Evolutionary conservation across 176 grass and related monocot genomes (phyloP), one percentile per base, ranked within the genome.

Genomic region (Oryza rufipogon): DNA sequence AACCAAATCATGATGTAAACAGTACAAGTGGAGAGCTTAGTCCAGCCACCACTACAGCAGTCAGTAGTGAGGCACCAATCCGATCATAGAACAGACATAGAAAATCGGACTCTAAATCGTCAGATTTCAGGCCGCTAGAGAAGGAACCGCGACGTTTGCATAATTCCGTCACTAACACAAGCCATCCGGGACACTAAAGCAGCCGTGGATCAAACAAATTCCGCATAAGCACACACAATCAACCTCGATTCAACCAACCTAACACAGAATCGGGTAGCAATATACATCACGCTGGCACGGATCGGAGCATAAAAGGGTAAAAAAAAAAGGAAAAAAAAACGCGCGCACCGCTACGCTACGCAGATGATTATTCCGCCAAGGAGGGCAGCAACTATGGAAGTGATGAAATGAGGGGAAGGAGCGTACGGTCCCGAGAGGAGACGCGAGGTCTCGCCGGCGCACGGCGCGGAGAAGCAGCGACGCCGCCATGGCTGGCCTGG

Each of bases 381-480:
- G 16, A n/a, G 69, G 71, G 13, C 0, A 11, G 20, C 23, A 41
- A 38, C 12, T 14, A 1, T 44, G 48, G 32, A 28, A 19, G 41
- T 41, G 47, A 38, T 52, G 47, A 38, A 33, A 4, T 1, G 45
- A 10, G 15, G 16, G 42, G 54, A 23, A 5, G 54, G 9, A 28
- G 54, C 78, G 52, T 82, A 90, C 79, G n/a, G 78, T 82, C 54
- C 46, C 78, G 28, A 85, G 76, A 49, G 70, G 64, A 7, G 87
- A 75, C 47, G 71, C 69, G 22, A 78, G 71, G 6, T 82, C 88
- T 52, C 88, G 56, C 64, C 88, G 73, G 52, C 88, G 83, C 28
- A 86, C 64, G 66, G 83, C 78, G 23, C 88, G 79, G 73, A 90
- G 78, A 33, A 90, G 78, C 71, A 73, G 22, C 42, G 83, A 86